Conservation (phyloP, 148 eudicot genomes). For the Salicornia ramosissima region DNA sequence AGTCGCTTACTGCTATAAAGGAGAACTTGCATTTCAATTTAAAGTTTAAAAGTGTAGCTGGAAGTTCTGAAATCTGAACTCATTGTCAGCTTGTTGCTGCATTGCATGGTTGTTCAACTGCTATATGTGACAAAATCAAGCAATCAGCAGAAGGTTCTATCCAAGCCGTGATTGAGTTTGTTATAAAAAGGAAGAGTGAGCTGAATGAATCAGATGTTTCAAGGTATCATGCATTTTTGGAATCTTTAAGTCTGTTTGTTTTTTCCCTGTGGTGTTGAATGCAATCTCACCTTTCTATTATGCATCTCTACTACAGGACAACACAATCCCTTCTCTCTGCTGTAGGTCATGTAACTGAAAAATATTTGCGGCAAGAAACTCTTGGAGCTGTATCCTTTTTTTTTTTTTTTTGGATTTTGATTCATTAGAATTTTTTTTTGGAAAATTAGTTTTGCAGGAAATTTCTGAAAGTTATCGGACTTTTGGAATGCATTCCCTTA, state of each 20-base stretch:
- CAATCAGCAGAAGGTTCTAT: constrained; percentile 97
- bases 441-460: not conserved
- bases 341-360: constrained; percentile 67
- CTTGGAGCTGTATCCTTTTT: constrained; percentile 84
- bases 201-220: constrained; percentile 79
- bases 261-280: not conserved
- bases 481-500: constrained; percentile 31
- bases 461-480: not conserved
- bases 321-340: constrained; percentile 93
- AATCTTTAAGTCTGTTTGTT: not conserved
- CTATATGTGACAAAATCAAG: constrained; percentile 86
- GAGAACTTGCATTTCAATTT: not conserved
- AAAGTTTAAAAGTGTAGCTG: not conserved
- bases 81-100: constrained; percentile 76
- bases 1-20: not conserved
- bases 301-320: constrained; percentile 51
- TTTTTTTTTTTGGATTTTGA: constrained; percentile 17
- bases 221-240: constrained; percentile 41
- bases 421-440: not conserved
- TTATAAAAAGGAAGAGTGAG: constrained; percentile 74
- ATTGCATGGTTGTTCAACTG: constrained; percentile 66
- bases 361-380: constrained; percentile 87
- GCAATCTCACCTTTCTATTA: constrained; percentile 1
- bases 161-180: constrained; percentile 78
- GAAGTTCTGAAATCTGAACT: constrained; percentile 5